Base-by-base conservation (phyloP, 129 eudicot species). In the Pulicaria dysenterica region DNA sequence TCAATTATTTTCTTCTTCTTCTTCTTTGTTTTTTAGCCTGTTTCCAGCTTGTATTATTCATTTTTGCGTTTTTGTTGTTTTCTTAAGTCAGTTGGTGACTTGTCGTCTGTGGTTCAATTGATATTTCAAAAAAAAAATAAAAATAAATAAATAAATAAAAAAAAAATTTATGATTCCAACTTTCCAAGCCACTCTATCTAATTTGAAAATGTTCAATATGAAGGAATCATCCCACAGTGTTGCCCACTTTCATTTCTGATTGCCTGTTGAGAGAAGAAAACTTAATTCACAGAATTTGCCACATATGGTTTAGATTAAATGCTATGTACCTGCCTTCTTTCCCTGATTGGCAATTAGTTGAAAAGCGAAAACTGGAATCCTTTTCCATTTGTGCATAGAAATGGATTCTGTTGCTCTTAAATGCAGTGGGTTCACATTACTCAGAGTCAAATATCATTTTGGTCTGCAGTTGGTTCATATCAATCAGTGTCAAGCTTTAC, bases 401-500 rank as follows among this genome's bases (percentile, higher is more conserved):
- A 24, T 24, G 31, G 1, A 24, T 24, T 24, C 31, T 24, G 31
- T 24, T 24, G 31, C 31, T 24, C 31, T 24, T 24, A 24, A 24
- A 24, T 24, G 31, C 31, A 24, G 31, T 24, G 31, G 31, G 31
- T 24, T 24, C 31, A 24, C 31, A 24, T 24, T 24, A 24, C 31
- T 24, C 31, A 24, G 31, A 0, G 31, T 24, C 31, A 24, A 24
- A 24, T 2, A 24, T 24, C 31, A 24, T 0, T 24, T 24, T 24
- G 31, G 31, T 24, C 31, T 24, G 31, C 31, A 24, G 31, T 24
- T 24, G 1, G 31, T 24, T 24, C 31, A 17, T 65, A 12, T 64
- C 31, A 24, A 55, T 10, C 45, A 50, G 64, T 69, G 12, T 69
- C 49, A 37, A 69, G 6, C 51, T 10, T 53, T 69, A 41, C 49